phyloP scores from a whole-genome alignment of 2,329 filamentous ascomycete genomes.

The Sclerotinia glacialis region DNA sequence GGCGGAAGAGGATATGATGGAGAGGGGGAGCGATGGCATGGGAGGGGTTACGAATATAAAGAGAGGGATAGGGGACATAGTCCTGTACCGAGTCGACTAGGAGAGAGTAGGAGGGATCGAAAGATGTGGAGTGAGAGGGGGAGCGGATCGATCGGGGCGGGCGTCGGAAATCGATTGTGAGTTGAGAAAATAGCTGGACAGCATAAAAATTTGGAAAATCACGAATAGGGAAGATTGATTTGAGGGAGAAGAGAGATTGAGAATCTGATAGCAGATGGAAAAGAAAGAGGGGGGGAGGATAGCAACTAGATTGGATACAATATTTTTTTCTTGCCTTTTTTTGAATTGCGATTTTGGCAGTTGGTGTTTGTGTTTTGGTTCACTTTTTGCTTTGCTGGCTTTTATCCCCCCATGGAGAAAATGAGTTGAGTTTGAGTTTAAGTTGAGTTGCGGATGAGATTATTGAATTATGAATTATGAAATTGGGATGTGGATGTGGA shows the following conservation, averaged over 20 bases:
- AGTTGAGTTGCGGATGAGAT: not conserved
- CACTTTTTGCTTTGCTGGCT: not conserved
- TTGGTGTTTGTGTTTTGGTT: not conserved
- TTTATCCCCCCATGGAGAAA: slow-evolving; percentile 10
- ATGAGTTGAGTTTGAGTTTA: too few relatives aligned
- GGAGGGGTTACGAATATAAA: slow-evolving; percentile 20
- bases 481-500: not conserved
- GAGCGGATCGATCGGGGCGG: not conserved
- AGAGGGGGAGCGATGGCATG: slow-evolving; percentile 1
- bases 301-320: slow-evolving; percentile 4
- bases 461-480: not conserved
- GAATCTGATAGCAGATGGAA: not conserved
- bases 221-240: not conserved
- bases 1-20: slow-evolving; percentile 1
- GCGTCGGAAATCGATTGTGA: not conserved
- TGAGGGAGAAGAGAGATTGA: too few relatives aligned
- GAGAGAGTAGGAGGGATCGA: slow-evolving; percentile 20
- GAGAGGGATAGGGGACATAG: slow-evolving; percentile 12
- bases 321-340: not conserved
- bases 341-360: not conserved
- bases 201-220: not conserved
- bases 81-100: slow-evolving; percentile 13
- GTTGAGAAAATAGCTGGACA: not conserved
- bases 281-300: not conserved
- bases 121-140: slow-evolving; percentile 16